Base-by-base conservation (phyloP, 108 stramenopile species). In the Thalassiosira profunda region DNA sequence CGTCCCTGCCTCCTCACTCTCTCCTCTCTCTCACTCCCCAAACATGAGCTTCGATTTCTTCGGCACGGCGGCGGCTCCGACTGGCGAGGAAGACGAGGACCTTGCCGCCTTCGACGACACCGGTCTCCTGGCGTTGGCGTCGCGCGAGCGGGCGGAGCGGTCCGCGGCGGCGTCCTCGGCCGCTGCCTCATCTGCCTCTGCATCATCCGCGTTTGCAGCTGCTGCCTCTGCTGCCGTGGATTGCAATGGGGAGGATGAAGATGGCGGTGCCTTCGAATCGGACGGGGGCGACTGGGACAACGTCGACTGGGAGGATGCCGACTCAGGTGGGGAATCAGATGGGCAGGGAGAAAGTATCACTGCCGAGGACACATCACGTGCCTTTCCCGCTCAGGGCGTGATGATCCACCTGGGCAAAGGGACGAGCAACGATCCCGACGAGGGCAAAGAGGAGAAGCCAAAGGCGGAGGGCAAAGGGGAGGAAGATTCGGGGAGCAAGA, bases 261-360 rank as follows among this genome's bases (percentile, higher is more conserved):
- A 10, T 24, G 30, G 23, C 18, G n/a, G n/a, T 3, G 55, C 25
- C 35, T 46, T 20, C 1, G 33, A 37, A 0, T 38, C 57, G 2
- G 60, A 76, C 25, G 54, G 38, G 20, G 67, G 44, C 30, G 71
- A 78, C 67, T 78, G 48, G 72, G 73, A 74, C 25, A 47, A 80
- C 35, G 41, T 70, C 10, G 71, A 78, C 53, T 72, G 76, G 71
- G 71, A 78, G 45, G 79, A 80, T 70, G 70, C 72, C 12, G 76
- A 58, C n/a, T n/a, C n/a, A n/a, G n/a, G n/a, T n/a, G n/a, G n/a
- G n/a, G n/a, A n/a, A n/a, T n/a, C n/a, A 11, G 55, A 72, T 11
- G 36, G 43, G 26, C 69, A 54, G 5, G 24, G 40, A 30, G 46
- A 62, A 15, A 54, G 65, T 18, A 4, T 12, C 37, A 36, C 30